Evolutionary conservation across 176 grass and related monocot species (phyloP), one percentile per base, ranked within the genome.

Genomic region (Olyra latifolia): DNA sequence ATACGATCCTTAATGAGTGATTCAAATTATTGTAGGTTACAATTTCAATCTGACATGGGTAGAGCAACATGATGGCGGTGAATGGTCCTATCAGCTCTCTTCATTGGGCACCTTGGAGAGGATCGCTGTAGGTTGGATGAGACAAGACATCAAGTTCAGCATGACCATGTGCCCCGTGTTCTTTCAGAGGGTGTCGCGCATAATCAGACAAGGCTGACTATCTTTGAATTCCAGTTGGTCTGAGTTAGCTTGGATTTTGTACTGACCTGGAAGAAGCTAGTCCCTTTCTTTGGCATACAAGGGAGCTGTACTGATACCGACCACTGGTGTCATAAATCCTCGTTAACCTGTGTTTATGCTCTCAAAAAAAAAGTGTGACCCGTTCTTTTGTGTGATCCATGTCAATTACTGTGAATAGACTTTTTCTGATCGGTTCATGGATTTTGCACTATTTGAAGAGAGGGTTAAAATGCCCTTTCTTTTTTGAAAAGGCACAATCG

Each of bases 121-220:
- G 23, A 52, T 94, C 44, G 88, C 88, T 23, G 11, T 42, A 6
- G 67, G 73, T 19, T 99, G 92, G 96, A 99, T 99, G 96, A 91
- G 84, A 14, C 88, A 95, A 56, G 90, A 93, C 15, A 74, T 95
- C 10, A 60, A 60, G 23, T 91, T 99, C 44, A 65, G 71, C 61
- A 81, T 65, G 79, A 50, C 32, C 13, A 99, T 99, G 96, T 91
- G 81, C n/a, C 74, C 30, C 1, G 13, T 61, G 8, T 95, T 99
- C 61, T 95, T 99, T 4, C 19, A 91, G 38, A 69, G 76, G 48
- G 69, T 95, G 72, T 82, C 74, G 3, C 0, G 24, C 28, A 14
- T 84, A 69, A 81, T 91, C 20, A 71, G 20, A 3, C 32, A 56
- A 54, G 50, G 56, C 32, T 80, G 71, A 74, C 62, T n/a, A 11